A percentile compares a stretch with the other conserved stretches of the same genome.
Conservation (phyloP, 2,329 filamentous ascomycete genomes). For the Plectosphaerella plurivora region DNA sequence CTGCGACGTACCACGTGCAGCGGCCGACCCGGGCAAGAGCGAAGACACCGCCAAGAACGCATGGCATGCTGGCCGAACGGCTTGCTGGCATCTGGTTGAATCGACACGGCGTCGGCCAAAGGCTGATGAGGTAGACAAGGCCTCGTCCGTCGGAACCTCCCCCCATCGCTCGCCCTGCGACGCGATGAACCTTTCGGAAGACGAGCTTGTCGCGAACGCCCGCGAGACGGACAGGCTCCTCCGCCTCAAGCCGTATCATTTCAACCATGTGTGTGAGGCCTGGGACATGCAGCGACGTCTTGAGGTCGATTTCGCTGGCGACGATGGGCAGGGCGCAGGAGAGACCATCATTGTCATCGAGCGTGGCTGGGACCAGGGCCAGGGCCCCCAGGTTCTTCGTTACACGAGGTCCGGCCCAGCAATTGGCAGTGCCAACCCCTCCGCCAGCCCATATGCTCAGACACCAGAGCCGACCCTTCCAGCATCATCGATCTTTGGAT, state of each 20-base stretch:
- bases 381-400: constrained; percentile 37
- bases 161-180: constrained; percentile 75
- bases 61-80: constrained; percentile 76
- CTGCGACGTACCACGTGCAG: constrained; percentile 60
- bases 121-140: constrained; percentile 68
- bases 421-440: too few species aligned
- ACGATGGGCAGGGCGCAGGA: constrained; percentile 70
- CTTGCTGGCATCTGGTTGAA: constrained; percentile 78
- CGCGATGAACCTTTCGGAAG: constrained; percentile 64
- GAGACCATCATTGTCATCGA: constrained; percentile 73
- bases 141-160: constrained; percentile 67
- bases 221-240: constrained; percentile 77
- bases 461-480: not conserved
- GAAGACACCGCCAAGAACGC: constrained; percentile 61
- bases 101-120: constrained; percentile 67
- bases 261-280: constrained; percentile 70
- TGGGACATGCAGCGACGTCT: constrained; percentile 91
- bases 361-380: constrained; percentile 62
- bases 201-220: constrained; percentile 72
- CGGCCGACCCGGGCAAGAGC: constrained; percentile 38
- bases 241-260: constrained; percentile 68
- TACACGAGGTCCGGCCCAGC: constrained; percentile 28
- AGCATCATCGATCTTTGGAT: not conserved
- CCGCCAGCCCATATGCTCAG: not conserved
- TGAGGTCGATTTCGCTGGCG: constrained; percentile 83